A percentile compares a stretch with the other conserved stretches of the same genome.
Conservation (phyloP, 441 rosid species). For the Macaranga tanarius region DNA sequence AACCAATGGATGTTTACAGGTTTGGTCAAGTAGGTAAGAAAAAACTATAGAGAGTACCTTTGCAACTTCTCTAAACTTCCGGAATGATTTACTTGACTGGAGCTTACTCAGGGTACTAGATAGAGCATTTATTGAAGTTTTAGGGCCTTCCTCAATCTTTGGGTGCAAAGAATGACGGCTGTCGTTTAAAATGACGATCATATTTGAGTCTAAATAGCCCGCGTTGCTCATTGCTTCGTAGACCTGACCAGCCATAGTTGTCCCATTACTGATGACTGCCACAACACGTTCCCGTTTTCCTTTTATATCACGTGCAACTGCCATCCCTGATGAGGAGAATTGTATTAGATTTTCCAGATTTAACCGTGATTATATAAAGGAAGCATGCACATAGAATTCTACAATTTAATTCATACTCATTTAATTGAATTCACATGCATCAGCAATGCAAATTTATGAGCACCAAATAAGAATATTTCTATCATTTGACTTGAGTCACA, state of each 20-base stretch:
- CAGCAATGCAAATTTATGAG: not conserved
- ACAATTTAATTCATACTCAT: not conserved
- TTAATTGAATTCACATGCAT: not conserved
- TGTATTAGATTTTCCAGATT: conserved; percentile 8
- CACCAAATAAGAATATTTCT: not conserved
- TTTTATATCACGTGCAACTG: conserved; percentile 83
- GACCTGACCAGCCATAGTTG: conserved; percentile 89
- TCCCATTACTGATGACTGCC: conserved; percentile 70
- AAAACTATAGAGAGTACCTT: conserved; percentile 49
- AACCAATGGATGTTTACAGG: not conserved
- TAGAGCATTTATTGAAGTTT: conserved; percentile 69
- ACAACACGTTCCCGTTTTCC: conserved; percentile 75
- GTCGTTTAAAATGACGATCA: conserved; percentile 89
- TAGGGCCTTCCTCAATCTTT: conserved; percentile 65
- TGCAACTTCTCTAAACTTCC: conserved; percentile 79
- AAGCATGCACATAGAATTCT: not conserved
- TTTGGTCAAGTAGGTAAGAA: conserved; percentile 16
- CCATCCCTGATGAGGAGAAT: conserved; percentile 58
- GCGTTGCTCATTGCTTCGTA: conserved; percentile 96
- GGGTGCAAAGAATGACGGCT: conserved; percentile 76
- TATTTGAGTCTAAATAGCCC: conserved; percentile 82
- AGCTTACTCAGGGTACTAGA: conserved; percentile 82
- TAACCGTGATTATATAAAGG: not conserved
- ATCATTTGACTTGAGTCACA: not conserved
- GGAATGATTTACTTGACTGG: conserved; percentile 85